Evolutionary conservation across 495 filamentous ascomycete species (phyloP).

Genomic region (Penicillium alfredii): DNA sequence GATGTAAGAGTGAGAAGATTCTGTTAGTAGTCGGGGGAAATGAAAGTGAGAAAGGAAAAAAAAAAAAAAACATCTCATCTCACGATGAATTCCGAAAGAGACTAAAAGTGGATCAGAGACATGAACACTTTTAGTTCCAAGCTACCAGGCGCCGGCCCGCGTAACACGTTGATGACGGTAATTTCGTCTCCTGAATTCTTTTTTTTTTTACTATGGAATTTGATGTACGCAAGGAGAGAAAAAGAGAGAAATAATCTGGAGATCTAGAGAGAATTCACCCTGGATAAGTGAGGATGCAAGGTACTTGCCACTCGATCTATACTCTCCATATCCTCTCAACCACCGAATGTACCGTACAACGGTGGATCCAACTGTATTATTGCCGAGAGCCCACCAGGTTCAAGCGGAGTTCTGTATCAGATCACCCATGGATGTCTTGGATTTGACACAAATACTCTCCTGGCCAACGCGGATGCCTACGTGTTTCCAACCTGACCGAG

Average conservation of each 20-base stretch:
- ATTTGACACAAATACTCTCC: conserved; percentile 11
- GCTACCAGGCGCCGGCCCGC: conserved; percentile 19
- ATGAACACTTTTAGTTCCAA: conserved; percentile 17
- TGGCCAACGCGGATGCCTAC: background rate
- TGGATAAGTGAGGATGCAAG: no score
- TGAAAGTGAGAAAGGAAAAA: conserved; percentile 13
- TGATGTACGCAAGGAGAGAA: no score
- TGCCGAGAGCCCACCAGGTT: background rate
- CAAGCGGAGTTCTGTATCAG: conserved; percentile 12
- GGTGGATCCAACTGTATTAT: no score
- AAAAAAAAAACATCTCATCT: conserved; percentile 11
- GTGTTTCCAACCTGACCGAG: background rate
- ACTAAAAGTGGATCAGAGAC: conserved; percentile 29
- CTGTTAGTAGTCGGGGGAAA: no score
- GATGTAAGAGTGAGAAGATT: conserved; percentile 4
- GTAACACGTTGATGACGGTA: conserved; percentile 30
- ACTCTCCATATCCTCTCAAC: no score
- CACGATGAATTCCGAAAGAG: conserved; percentile 15
- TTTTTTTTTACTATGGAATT: no score
- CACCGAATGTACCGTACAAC: no score
- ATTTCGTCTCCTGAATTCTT: conserved; percentile 7
- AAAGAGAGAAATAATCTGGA: no score
- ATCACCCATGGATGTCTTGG: conserved; percentile 14
- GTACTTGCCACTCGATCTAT: no score
- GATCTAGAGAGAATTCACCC: no score